A percentile compares a stretch with the other conserved stretches of the same genome.
These are phyloP conservation scores for Gnaphalium uliginosum DNA, from an alignment of 129 eudicot genomes.

Conservation along the genomic window DNA sequence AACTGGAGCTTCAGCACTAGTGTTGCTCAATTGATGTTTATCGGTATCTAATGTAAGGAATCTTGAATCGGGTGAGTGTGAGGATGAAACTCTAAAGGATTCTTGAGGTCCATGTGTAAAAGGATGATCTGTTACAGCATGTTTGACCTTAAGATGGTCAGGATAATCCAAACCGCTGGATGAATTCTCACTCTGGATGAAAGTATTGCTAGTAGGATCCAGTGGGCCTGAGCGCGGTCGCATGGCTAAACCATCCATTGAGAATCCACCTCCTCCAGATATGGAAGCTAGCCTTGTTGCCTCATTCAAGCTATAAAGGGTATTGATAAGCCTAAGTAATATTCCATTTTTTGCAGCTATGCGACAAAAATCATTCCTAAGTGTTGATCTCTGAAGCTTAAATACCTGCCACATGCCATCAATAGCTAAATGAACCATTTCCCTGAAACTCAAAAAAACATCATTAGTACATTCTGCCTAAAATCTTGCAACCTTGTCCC, in stretches of 20 bases:
- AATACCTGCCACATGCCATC: conserved; percentile 99
- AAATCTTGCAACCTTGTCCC: background rate
- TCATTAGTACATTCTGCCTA: conserved; percentile 13
- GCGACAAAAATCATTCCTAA: conserved; percentile 89
- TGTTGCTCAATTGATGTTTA: conserved; percentile 53
- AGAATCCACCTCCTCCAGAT: conserved; percentile 65
- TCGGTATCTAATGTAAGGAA: conserved; percentile 44
- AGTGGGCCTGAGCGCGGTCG: conserved; percentile 64
- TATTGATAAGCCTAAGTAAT: conserved; percentile 80
- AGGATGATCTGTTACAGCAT: conserved; percentile 48
- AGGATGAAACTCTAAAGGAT: conserved; percentile 50
- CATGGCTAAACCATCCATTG: conserved; percentile 53
- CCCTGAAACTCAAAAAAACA: conserved; percentile 50
- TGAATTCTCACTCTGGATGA: conserved; percentile 51
- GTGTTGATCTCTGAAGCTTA: conserved; percentile 93
- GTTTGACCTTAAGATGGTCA: conserved; percentile 58
- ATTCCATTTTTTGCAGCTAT: conserved; percentile 94
- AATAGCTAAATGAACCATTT: conserved; percentile 97
- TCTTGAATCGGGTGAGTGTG: conserved; percentile 64
- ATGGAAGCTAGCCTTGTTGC: conserved; percentile 79
- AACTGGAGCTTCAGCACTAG: conserved; percentile 46
- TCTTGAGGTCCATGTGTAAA: conserved; percentile 60
- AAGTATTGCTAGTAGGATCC: conserved; percentile 52
- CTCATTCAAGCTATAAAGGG: conserved; percentile 91
- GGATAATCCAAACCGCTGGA: conserved; percentile 52